Percentiles rank a stretch among this genome's conserved stretches.
Conservation (phyloP, 495 filamentous ascomycete genomes). For the Daldinia caldariorum region DNA sequence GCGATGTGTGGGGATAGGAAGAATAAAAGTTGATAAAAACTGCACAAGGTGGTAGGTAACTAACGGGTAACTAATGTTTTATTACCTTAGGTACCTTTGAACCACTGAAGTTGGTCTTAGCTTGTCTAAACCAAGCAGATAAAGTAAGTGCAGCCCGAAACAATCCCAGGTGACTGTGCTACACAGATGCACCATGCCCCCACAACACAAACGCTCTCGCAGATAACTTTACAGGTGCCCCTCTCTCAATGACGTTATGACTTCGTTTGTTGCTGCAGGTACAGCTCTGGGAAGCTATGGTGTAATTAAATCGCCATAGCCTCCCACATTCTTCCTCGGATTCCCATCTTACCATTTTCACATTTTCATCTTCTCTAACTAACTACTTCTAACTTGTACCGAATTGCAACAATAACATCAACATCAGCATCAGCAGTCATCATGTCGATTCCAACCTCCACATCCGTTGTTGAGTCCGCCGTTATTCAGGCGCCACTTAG, state of each 20-base stretch:
- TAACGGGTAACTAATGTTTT: too few relatives aligned
- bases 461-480: constrained; percentile 69
- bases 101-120: too few relatives aligned
- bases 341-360: constrained; percentile 1
- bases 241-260: constrained; percentile 44
- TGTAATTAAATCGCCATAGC: constrained; percentile 12
- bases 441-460: constrained; percentile 67
- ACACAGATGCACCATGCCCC: not conserved
- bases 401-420: too few relatives aligned
- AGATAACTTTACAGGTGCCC: constrained; percentile 14
- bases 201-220: not conserved
- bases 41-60: not conserved
- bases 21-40: too few relatives aligned
- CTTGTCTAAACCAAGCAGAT: too few relatives aligned
- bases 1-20: too few relatives aligned
- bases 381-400: too few relatives aligned
- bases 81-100: too few relatives aligned
- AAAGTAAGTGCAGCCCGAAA: constrained; percentile 1
- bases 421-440: not conserved
- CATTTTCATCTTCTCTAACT: not conserved
- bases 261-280: constrained; percentile 40
- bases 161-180: not conserved
- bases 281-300: constrained; percentile 1
- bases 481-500: constrained; percentile 70
- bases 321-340: not conserved